Conservation (phyloP, 2,329 filamentous ascomycete genomes). For the Claviceps monticola region DNA sequence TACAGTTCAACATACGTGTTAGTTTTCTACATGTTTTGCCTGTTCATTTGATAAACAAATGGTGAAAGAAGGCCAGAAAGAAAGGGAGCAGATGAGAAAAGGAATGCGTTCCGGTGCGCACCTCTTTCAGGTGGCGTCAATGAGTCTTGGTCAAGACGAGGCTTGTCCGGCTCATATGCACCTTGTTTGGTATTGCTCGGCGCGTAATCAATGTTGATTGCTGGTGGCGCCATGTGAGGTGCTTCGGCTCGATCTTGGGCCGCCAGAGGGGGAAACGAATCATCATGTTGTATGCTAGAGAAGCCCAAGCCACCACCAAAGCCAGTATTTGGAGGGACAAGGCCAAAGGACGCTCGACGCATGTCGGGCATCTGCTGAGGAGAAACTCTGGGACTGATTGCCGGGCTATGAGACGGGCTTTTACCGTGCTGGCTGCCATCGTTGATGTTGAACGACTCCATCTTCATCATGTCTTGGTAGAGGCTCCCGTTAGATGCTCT, state of each 20-base stretch:
- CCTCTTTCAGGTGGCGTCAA: constrained; percentile 68
- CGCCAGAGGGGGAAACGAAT: constrained; percentile 40
- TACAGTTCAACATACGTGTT: constrained; percentile 9
- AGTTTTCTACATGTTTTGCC: background rate
- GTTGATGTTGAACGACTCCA: constrained; percentile 69
- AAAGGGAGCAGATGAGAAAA: background rate
- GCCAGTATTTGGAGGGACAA: constrained; percentile 25
- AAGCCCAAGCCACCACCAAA: constrained; percentile 19
- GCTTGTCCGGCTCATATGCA: constrained; percentile 38
- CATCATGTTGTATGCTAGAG: constrained; percentile 25
- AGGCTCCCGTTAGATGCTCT: constrained; percentile 56
- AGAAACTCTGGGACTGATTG: constrained; percentile 48
- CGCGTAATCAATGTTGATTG: constrained; percentile 88
- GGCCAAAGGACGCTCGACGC: constrained; percentile 30
- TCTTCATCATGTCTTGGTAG: constrained; percentile 64
- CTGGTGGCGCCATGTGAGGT: constrained; percentile 74
- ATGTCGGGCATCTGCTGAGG: constrained; percentile 42
- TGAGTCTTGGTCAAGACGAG: constrained; percentile 58
- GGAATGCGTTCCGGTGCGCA: constrained; percentile 20
- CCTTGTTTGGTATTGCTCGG: constrained; percentile 45
- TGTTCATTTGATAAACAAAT: too few species aligned
- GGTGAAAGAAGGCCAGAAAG: too few species aligned
- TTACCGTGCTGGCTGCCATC: constrained; percentile 61
- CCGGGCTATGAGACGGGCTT: constrained; percentile 64
- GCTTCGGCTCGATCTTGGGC: constrained; percentile 42